A percentile compares a stretch with the other conserved stretches of the same genome.
Conservation (phyloP, 306 rosid species). For the Alnus rubra region DNA sequence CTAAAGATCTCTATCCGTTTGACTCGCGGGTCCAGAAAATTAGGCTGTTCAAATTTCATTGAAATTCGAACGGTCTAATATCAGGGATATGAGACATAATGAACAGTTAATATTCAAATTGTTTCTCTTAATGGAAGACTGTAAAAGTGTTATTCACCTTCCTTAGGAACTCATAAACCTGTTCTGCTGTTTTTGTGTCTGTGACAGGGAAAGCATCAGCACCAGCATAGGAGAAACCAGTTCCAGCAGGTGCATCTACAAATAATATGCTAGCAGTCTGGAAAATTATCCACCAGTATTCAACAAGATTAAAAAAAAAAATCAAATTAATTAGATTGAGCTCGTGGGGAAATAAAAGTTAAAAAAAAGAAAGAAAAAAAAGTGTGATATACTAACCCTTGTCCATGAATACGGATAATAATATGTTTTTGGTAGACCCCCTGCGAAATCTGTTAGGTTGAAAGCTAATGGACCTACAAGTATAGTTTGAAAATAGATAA, state of each 20-base stretch:
- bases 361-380: background rate
- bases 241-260: slow-evolving; percentile 31
- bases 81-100: too few species aligned
- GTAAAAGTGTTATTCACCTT: slow-evolving; percentile 7
- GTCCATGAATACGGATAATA: slow-evolving; percentile 26
- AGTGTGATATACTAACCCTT: background rate
- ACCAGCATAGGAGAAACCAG: slow-evolving; percentile 28
- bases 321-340: background rate
- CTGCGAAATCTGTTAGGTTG: slow-evolving; percentile 4
- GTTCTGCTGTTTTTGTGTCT: slow-evolving; percentile 18
- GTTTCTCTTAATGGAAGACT: too few species aligned
- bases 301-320: background rate
- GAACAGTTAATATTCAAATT: too few species aligned
- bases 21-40: too few species aligned
- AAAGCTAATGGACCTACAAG: slow-evolving; percentile 30
- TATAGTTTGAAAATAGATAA: background rate
- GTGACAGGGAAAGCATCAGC: slow-evolving; percentile 10
- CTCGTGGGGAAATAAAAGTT: background rate
- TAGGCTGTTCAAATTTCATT: too few species aligned
- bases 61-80: too few species aligned
- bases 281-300: background rate
- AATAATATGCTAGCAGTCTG: slow-evolving; percentile 19
- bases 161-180: slow-evolving; percentile 9
- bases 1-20: too few species aligned
- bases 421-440: slow-evolving; percentile 11